phyloP scores from a whole-genome alignment of 345 rosid genomes.

The Boechera divaricarpa region DNA sequence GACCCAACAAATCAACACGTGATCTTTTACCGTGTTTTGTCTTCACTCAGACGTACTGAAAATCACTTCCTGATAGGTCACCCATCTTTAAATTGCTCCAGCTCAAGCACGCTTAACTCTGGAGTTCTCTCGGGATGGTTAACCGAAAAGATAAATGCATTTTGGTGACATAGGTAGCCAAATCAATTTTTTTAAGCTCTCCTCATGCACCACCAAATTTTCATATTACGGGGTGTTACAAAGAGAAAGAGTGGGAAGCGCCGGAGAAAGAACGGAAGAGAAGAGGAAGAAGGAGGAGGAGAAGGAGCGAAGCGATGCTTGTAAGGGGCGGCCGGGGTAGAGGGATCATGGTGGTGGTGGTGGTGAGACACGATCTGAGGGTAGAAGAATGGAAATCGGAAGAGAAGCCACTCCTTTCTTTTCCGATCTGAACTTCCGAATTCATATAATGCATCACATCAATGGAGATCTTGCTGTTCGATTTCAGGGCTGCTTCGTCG shows the following conservation, averaged over 20 bases:
- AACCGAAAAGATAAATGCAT: too few relatives aligned
- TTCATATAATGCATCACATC: slow-evolving; percentile 98
- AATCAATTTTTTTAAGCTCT: too few relatives aligned
- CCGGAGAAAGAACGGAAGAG: slow-evolving; percentile 44
- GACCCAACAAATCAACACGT: too few relatives aligned
- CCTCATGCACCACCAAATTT: too few relatives aligned
- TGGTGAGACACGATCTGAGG: slow-evolving; percentile 50
- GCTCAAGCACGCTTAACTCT: too few relatives aligned
- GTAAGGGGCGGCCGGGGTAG: slow-evolving; percentile 64
- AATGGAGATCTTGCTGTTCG: slow-evolving; percentile 17
- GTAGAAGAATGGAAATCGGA: slow-evolving; percentile 83
- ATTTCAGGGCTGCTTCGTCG: neutral
- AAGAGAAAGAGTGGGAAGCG: slow-evolving; percentile 57
- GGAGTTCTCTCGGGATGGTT: too few relatives aligned
- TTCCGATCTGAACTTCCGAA: slow-evolving; percentile 98
- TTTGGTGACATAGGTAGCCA: too few relatives aligned
- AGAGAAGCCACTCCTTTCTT: slow-evolving; percentile 99
- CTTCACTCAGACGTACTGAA: too few relatives aligned
- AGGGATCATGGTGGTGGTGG: slow-evolving; percentile 52
- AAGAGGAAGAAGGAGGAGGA: slow-evolving; percentile 36
- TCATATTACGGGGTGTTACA: too few relatives aligned
- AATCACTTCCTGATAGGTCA: too few relatives aligned
- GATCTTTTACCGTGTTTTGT: too few relatives aligned
- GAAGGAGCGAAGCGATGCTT: slow-evolving; percentile 60
- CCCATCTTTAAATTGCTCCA: too few relatives aligned